A percentile compares a stretch with the other conserved stretches of the same genome.
These are phyloP conservation scores for Hamigera avellanea DNA, from an alignment of 495 filamentous ascomycete genomes.

Conservation along the genomic window DNA sequence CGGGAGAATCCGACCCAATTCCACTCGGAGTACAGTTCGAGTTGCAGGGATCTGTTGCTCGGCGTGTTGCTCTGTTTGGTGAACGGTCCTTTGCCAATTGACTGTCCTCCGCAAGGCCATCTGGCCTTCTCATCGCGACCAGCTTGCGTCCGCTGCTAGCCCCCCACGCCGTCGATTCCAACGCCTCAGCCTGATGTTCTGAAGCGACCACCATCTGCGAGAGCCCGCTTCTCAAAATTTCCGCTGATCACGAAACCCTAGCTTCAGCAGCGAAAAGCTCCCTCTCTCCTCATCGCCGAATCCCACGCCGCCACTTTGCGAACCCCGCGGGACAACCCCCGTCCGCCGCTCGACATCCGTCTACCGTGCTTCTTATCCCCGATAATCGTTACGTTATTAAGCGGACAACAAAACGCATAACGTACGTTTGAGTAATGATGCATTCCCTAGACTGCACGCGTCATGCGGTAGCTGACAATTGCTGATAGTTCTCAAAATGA, in stretches of 20 bases:
- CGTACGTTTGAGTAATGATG: no score
- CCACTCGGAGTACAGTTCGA: background rate
- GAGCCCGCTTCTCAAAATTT: background rate
- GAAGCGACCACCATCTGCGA: background rate
- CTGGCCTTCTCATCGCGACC: background rate
- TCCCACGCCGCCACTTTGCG: no score
- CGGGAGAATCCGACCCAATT: background rate
- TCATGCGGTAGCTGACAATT: background rate
- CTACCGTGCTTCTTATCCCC: background rate
- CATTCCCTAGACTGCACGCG: background rate
- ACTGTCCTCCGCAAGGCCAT: background rate
- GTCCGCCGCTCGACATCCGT: no score
- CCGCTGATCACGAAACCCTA: no score
- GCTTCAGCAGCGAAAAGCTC: no score
- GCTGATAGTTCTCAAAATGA: conserved; percentile 12
- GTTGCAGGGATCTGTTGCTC: background rate
- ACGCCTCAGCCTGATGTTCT: background rate
- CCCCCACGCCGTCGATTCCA: background rate
- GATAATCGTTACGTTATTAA: no score
- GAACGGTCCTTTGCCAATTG: background rate
- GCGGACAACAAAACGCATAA: no score
- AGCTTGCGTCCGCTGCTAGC: background rate
- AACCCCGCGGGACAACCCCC: no score
- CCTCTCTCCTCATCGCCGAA: no score
- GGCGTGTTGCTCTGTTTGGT: background rate